Percentiles rank a stretch among this genome's conserved stretches.
phyloP scores from a whole-genome alignment of 1,139 yeast genomes.

The Debaryomyces udenii region DNA sequence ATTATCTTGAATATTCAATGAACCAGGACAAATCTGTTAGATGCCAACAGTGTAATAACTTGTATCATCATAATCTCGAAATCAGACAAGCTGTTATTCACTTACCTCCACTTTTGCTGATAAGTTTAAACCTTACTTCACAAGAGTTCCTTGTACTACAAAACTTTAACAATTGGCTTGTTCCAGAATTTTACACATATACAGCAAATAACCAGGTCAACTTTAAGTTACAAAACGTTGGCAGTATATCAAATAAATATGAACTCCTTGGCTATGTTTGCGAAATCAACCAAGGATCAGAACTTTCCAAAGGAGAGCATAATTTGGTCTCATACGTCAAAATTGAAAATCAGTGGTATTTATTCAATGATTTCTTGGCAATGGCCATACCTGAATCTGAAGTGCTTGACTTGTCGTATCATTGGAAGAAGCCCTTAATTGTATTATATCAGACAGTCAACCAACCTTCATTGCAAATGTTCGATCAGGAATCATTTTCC shows the following conservation, averaged over 20 bases:
- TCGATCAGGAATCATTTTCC: conserved; percentile 24
- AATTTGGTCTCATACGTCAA: conserved; percentile 61
- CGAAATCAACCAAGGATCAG: conserved; percentile 61
- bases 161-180: conserved; percentile 57
- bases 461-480: conserved; percentile 36
- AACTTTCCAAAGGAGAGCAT: conserved; percentile 51
- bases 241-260: conserved; percentile 38
- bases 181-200: conserved; percentile 55
- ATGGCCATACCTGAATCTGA: conserved; percentile 74
- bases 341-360: conserved; percentile 67
- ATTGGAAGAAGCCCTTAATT: conserved; percentile 86
- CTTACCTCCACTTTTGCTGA: conserved; percentile 68
- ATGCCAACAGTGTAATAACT: conserved; percentile 25
- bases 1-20: conserved; percentile 63
- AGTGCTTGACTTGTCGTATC: conserved; percentile 62
- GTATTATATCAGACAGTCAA: conserved; percentile 62
- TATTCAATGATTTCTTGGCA: conserved; percentile 94
- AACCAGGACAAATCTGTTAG: conserved; percentile 54
- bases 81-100: conserved; percentile 45
- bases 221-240: conserved; percentile 30
- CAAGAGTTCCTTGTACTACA: conserved; percentile 46
- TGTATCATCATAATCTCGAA: conserved; percentile 52
- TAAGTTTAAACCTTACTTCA: conserved; percentile 58
- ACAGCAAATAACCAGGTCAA: conserved; percentile 29
- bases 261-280: conserved; percentile 72